Evolutionary conservation across 192 early-diverging fungal genomes (phyloP), one percentile per base, ranked within the genome.

Genomic region (Umbelopsis vinacea): DNA sequence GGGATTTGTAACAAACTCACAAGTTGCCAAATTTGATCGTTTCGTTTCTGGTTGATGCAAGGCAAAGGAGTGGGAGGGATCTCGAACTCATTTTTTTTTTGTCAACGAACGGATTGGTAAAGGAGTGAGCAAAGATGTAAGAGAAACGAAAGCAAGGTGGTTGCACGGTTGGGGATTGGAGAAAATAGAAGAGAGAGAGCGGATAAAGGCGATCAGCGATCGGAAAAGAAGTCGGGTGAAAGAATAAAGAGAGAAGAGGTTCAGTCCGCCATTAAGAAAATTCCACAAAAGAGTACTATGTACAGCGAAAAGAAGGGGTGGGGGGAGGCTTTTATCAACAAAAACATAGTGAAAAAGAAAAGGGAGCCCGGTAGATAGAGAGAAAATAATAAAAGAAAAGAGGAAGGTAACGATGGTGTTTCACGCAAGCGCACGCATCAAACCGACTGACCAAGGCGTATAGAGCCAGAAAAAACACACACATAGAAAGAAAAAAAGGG

Each of bases 201-300:
- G 26, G 53, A 54, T 54, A n/a, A 37, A 37, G 53, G 57, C 23
- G 29, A 26, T 50, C n/a, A n/a, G 48, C 4, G n/a, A 21, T 50
- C n/a, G n/a, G 15, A 50, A n/a, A 50, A 50, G 48, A 21, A 50
- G 48, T 43, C 6, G 40, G 11, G 2, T 43, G 40, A 43, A 43
- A 21, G 17, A 50, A n/a, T 15, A 50, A 50, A 50, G 5, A 50
- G 17, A 50, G n/a, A 50, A 21, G 15, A 6, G 48, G n/a, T 50
- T 50, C 48, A 50, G 48, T 50, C 48, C 48, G 48, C 48, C 48
- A 50, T 50, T 50, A 50, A 50, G 48, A 50, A 50, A 50, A 50
- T 43, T 50, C 48, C 48, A 50, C 57, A 63, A 29, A 54, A 63
- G 57, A 63, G 57, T 63, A 63, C 57, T 63, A 63, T 63, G 57